Conservation (phyloP, 176 grass and related monocot species). For the Cymbopogon citratus region DNA sequence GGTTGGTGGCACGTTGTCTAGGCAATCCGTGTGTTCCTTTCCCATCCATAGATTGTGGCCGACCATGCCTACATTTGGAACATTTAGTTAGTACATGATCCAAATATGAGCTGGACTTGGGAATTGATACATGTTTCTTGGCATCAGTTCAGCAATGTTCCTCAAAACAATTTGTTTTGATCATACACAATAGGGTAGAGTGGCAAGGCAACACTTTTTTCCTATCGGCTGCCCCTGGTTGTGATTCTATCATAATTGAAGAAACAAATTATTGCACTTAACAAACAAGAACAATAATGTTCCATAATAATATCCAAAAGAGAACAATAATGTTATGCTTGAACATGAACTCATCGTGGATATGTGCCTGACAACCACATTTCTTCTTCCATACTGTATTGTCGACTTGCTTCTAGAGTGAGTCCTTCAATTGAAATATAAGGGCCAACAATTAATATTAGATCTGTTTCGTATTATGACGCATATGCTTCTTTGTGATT, state of each 20-base stretch:
- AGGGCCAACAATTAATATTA: too few species aligned
- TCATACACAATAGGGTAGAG: neutral
- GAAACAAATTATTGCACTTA: neutral
- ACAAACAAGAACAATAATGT: neutral
- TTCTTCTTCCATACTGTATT: too few species aligned
- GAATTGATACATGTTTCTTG: too few species aligned
- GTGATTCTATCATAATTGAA: neutral
- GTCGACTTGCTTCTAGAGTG: too few species aligned
- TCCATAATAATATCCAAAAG: neutral
- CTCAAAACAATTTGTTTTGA: too few species aligned
- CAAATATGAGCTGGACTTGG: too few species aligned
- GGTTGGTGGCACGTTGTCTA: neutral
- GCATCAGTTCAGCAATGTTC: neutral
- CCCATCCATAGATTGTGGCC: slow-evolving; percentile 21
- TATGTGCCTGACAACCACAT: too few species aligned
- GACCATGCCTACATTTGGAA: slow-evolving; percentile 23
- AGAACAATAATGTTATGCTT: neutral
- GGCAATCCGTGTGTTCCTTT: slow-evolving; percentile 25
- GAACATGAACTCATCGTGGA: neutral
- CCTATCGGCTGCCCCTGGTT: too few species aligned
- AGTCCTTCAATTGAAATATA: too few species aligned
- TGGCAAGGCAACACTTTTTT: neutral
- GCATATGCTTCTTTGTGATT: too few species aligned
- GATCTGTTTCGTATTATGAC: too few species aligned
- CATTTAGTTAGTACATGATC: neutral